These are phyloP conservation scores for Rhizomucor miehei DNA, from an alignment of 371 early-diverging fungal species.

Conservation along the genomic window DNA sequence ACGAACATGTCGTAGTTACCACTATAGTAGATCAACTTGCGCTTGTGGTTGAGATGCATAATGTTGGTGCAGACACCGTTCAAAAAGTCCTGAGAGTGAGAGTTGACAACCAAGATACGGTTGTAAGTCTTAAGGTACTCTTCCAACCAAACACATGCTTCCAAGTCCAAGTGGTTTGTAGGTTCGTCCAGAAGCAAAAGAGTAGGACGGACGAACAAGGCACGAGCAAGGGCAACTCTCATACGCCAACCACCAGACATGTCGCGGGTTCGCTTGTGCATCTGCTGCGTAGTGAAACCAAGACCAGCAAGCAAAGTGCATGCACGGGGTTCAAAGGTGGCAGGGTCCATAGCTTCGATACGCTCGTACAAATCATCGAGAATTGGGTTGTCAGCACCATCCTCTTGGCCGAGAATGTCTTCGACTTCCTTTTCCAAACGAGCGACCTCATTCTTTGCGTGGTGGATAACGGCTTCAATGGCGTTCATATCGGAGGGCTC, in stretches of 20 bases:
- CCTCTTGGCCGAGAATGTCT: conserved; percentile 76
- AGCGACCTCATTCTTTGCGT: conserved; percentile 84
- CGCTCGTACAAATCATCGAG: conserved; percentile 95
- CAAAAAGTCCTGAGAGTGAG: conserved; percentile 99
- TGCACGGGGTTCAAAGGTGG: conserved; percentile 94
- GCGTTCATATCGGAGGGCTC: conserved; percentile 91
- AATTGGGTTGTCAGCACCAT: conserved; percentile 83
- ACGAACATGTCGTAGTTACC: conserved; percentile 98
- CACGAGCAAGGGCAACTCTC: conserved; percentile 97
- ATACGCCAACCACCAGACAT: conserved; percentile 99
- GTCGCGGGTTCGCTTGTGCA: conserved; percentile 88
- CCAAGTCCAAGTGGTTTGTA: conserved; percentile 96
- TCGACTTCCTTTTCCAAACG: conserved; percentile 92
- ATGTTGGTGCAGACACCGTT: conserved; percentile 97
- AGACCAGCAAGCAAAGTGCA: conserved; percentile 90
- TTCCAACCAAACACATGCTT: conserved; percentile 98
- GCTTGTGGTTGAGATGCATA: conserved; percentile 84
- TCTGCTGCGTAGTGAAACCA: conserved; percentile 87
- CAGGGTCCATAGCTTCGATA: conserved; percentile 88
- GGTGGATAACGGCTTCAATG: conserved; percentile 86
- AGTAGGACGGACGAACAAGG: conserved; percentile 95
- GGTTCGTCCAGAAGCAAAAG: conserved; percentile 97
- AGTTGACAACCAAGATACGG: conserved; percentile 93
- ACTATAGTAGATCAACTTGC: conserved; percentile 90
- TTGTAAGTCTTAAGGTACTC: conserved; percentile 93